These are phyloP conservation scores for Taphrina pruni DNA, from an alignment of 1,139 yeast species.

Conservation along the genomic window DNA sequence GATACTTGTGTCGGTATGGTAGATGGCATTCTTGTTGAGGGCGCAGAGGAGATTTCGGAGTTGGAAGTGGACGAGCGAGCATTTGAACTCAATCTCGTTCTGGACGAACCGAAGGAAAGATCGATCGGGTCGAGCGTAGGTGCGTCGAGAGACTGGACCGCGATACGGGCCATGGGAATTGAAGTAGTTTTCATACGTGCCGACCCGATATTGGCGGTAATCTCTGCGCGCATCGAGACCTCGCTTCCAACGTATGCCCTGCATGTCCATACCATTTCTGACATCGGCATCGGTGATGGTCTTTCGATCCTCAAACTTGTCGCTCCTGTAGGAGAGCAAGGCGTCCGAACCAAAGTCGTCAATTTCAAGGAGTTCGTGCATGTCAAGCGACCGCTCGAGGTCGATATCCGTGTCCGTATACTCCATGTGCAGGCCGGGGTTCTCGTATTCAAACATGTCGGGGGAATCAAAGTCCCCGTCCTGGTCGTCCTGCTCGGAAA, in stretches of 20 bases:
- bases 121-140: conserved; percentile 1
- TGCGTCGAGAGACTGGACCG: conserved; percentile 2
- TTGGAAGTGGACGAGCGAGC: conserved; percentile 61
- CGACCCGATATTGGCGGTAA: conserved; percentile 15
- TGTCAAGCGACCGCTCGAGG: conserved; percentile 26
- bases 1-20: conserved; percentile 51
- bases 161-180: conserved; percentile 19
- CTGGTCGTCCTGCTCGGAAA: conserved; percentile 11
- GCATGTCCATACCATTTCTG: conserved; percentile 31
- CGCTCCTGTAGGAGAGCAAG: conserved; percentile 15
- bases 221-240: conserved; percentile 21
- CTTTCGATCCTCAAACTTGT: conserved; percentile 17
- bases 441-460: conserved; percentile 27
- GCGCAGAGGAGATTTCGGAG: conserved; percentile 61
- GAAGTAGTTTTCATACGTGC: conserved; percentile 29
- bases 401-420: conserved; percentile 30
- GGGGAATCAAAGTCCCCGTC: conserved; percentile 28
- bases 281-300: conserved; percentile 19
- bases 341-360: conserved; percentile 13
- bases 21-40: conserved; percentile 51
- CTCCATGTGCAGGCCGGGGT: conserved; percentile 21
- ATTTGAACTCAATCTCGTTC: conserved; percentile 22
- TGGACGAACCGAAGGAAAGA: conserved; percentile 23
- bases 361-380: conserved; percentile 22
- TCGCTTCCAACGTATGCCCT: conserved; percentile 47